Conservation (phyloP, 2,329 filamentous ascomycete genomes). For the Chrysosphaeria jannelii region DNA sequence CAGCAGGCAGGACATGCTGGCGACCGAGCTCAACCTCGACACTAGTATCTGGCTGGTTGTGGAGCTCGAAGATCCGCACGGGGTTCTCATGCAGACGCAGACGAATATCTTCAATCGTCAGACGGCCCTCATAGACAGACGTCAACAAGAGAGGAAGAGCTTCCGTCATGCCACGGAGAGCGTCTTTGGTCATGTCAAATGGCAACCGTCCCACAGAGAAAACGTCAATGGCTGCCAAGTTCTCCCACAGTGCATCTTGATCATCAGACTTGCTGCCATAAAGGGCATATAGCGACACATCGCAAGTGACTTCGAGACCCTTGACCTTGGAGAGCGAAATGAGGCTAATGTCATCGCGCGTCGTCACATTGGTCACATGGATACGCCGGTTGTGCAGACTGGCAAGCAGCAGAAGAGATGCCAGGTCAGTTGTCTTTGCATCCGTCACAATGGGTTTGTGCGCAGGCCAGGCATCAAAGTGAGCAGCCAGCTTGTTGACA, state of each 20-base stretch:
- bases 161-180: conserved; percentile 39
- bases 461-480: conserved; percentile 49
- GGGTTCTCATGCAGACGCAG: conserved; percentile 46
- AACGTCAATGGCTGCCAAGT: conserved; percentile 42
- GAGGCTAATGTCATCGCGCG: conserved; percentile 47
- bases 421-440: conserved; percentile 44
- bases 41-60: conserved; percentile 43
- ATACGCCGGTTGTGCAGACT: conserved; percentile 52
- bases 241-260: conserved; percentile 44
- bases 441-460: conserved; percentile 61
- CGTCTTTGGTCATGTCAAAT: conserved; percentile 34
- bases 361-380: conserved; percentile 55
- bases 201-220: conserved; percentile 56
- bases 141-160: conserved; percentile 45
- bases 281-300: conserved; percentile 52
- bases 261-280: conserved; percentile 48
- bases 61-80: conserved; percentile 53
- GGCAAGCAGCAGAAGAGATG: conserved; percentile 43
- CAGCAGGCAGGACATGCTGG: conserved; percentile 24
- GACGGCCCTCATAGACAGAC: conserved; percentile 40
- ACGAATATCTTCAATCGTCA: conserved; percentile 47
- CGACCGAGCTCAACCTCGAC: conserved; percentile 52
- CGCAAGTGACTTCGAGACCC: conserved; percentile 55
- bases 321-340: conserved; percentile 55
- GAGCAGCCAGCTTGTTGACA: conserved; percentile 47